These are phyloP conservation scores for Fusarium fracticaudum DNA, from an alignment of 2,329 filamentous ascomycete species.

Conservation along the genomic window DNA sequence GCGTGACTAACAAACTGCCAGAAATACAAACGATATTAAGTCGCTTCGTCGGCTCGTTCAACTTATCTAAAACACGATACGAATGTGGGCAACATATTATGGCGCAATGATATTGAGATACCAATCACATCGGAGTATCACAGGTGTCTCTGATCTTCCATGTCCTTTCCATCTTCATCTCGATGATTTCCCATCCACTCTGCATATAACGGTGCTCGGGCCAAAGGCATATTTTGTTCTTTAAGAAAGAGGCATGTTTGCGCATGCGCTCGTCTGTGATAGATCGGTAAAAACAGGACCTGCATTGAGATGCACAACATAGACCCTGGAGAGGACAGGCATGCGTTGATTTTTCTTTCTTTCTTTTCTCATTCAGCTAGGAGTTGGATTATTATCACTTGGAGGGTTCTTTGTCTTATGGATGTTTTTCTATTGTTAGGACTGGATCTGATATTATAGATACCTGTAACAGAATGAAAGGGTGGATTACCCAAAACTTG, in stretches of 20 bases:
- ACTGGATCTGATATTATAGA: slow-evolving; percentile 28
- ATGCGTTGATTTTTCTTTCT: not conserved
- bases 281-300: slow-evolving; percentile 36
- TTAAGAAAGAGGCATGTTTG: slow-evolving; percentile 26
- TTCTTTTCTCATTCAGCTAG: slow-evolving; percentile 3
- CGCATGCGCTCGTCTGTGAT: slow-evolving; percentile 24
- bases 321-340: slow-evolving; percentile 27
- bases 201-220: slow-evolving; percentile 29
- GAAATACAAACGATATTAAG: slow-evolving; percentile 61
- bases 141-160: not conserved
- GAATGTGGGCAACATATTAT: slow-evolving; percentile 13
- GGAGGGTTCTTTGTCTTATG: not conserved
- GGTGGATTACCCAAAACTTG: not conserved
- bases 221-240: slow-evolving; percentile 21
- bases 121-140: slow-evolving; percentile 2
- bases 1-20: slow-evolving; percentile 38
- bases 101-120: slow-evolving; percentile 24
- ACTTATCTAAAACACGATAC: not conserved
- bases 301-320: slow-evolving; percentile 31
- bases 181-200: not conserved
- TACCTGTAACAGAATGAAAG: slow-evolving; percentile 35
- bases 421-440: not conserved
- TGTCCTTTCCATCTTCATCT: slow-evolving; percentile 14
- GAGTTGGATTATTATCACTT: slow-evolving; percentile 24
- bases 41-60: not conserved